These are phyloP conservation scores for Pelargonium myrrhifolium DNA, from an alignment of 441 rosid species.

Conservation along the genomic window DNA sequence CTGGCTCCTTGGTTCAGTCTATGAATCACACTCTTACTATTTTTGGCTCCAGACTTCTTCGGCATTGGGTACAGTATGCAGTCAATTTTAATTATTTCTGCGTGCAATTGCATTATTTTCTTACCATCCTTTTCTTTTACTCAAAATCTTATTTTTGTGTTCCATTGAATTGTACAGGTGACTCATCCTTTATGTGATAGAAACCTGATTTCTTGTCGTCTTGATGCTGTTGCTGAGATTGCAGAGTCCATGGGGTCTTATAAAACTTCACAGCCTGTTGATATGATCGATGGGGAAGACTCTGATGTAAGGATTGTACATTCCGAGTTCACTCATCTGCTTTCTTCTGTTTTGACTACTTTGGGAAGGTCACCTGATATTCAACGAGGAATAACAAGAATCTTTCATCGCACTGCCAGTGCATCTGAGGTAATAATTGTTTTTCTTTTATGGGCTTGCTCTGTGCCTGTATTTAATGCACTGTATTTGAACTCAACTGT, in stretches of 20 bases:
- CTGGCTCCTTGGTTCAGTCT: slow-evolving; percentile 63
- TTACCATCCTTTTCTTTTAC: slow-evolving; percentile 1
- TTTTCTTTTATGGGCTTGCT: slow-evolving; percentile 1
- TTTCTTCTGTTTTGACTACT: slow-evolving; percentile 63
- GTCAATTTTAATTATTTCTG: slow-evolving; percentile 1
- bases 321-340: slow-evolving; percentile 43
- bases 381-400: slow-evolving; percentile 93
- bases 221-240: slow-evolving; percentile 96
- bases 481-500: background rate
- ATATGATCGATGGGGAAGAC: slow-evolving; percentile 32
- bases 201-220: slow-evolving; percentile 79
- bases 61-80: slow-evolving; percentile 67
- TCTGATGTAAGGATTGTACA: slow-evolving; percentile 30
- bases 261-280: slow-evolving; percentile 34
- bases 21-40: slow-evolving; percentile 78
- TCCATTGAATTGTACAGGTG: slow-evolving; percentile 48
- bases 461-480: background rate
- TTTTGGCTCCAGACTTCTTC: slow-evolving; percentile 83
- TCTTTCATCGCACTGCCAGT: slow-evolving; percentile 83
- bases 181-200: slow-evolving; percentile 77
- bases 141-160: slow-evolving; percentile 10
- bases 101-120: slow-evolving; percentile 9
- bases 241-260: slow-evolving; percentile 62
- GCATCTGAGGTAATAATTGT: slow-evolving; percentile 58
- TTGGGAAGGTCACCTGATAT: slow-evolving; percentile 77